Evolutionary conservation across 768 basidiomycete genomes (phyloP).

Genomic region (Agrocybe pediades): DNA sequence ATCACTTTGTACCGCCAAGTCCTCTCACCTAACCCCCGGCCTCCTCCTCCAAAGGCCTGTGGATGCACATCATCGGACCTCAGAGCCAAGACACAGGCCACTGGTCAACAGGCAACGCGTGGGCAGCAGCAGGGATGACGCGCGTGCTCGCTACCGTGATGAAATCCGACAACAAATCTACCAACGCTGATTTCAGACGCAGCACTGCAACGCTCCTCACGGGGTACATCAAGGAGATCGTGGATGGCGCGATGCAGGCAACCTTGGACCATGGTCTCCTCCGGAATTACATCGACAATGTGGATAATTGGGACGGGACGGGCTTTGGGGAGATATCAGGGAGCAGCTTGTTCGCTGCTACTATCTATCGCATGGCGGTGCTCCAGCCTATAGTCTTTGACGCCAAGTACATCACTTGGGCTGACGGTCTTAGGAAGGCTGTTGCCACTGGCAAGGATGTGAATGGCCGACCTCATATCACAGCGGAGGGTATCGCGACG

Average conservation of each 20-base stretch:
- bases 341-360: slow-evolving; percentile 38
- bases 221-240: slow-evolving; percentile 43
- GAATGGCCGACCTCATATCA: slow-evolving; percentile 30
- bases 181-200: slow-evolving; percentile 26
- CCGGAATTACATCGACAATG: slow-evolving; percentile 42
- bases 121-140: slow-evolving; percentile 74
- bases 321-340: slow-evolving; percentile 49
- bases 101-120: slow-evolving; percentile 63
- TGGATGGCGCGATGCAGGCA: slow-evolving; percentile 40
- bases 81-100: slow-evolving; percentile 36
- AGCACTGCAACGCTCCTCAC: slow-evolving; percentile 35
- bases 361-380: slow-evolving; percentile 42
- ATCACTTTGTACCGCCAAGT: slow-evolving; percentile 39
- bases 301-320: slow-evolving; percentile 20
- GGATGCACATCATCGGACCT: slow-evolving; percentile 47
- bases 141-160: slow-evolving; percentile 55
- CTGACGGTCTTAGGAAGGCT: slow-evolving; percentile 30
- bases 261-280: slow-evolving; percentile 35
- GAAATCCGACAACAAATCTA: slow-evolving; percentile 1
- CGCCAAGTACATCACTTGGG: slow-evolving; percentile 35
- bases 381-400: slow-evolving; percentile 32
- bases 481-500: slow-evolving; percentile 28
- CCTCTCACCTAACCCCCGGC: slow-evolving; percentile 30
- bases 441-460: slow-evolving; percentile 30
- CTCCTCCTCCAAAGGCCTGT: slow-evolving; percentile 34